A percentile compares a stretch with the other conserved stretches of the same genome.
Conservation (phyloP, 305 asterid genomes). For the Fraxinus greggii region DNA sequence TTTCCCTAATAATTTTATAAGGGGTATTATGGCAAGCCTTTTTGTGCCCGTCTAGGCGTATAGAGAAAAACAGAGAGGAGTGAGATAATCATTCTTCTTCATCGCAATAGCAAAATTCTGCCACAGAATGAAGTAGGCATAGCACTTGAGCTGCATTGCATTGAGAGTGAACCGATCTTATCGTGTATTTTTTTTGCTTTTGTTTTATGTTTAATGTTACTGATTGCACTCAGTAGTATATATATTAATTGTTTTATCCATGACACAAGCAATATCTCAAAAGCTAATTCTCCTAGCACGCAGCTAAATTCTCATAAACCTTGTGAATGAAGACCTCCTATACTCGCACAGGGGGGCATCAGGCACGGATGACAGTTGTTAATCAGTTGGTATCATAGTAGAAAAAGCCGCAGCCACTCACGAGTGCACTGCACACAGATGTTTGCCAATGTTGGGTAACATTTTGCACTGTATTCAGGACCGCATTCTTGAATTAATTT, state of each 20-base stretch:
- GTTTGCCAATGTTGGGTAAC: neutral
- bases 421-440: neutral
- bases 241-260: neutral
- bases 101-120: too few species aligned
- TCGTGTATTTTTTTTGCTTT: neutral
- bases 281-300: neutral
- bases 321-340: neutral
- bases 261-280: neutral
- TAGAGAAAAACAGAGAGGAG: neutral
- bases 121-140: neutral
- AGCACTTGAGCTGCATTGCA: neutral
- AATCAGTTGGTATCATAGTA: conserved; percentile 1
- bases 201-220: neutral
- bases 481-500: neutral
- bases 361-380: neutral
- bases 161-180: neutral
- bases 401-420: neutral
- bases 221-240: neutral
- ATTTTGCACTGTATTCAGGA: neutral
- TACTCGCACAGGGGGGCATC: neutral
- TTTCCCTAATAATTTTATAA: neutral
- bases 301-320: neutral
- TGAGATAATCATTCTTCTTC: neutral
- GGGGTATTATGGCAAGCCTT: neutral
- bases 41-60: neutral